Evolutionary conservation across 1,139 yeast genomes (phyloP).

Genomic region (Taphrina deformans): DNA sequence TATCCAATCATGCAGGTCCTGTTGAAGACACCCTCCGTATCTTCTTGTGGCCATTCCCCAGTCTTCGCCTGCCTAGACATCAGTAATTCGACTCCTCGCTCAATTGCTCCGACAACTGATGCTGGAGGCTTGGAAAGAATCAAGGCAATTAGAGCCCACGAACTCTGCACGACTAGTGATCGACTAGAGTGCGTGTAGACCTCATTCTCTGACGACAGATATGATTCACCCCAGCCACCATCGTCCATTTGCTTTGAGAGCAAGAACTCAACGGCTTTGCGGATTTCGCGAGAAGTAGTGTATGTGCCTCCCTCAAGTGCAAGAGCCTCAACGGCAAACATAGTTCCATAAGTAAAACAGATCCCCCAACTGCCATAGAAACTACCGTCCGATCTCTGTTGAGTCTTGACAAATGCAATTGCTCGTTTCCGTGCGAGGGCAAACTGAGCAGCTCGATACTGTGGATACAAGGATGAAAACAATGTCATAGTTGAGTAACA

Average conservation of each 20-base stretch:
- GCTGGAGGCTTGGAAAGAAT: slow-evolving; percentile 80
- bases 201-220: slow-evolving; percentile 50
- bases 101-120: slow-evolving; percentile 52
- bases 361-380: slow-evolving; percentile 99
- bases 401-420: slow-evolving; percentile 63
- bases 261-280: slow-evolving; percentile 80
- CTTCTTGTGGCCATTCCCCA: slow-evolving; percentile 87
- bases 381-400: slow-evolving; percentile 79
- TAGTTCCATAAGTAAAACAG: slow-evolving; percentile 91
- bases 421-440: slow-evolving; percentile 70
- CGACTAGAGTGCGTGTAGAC: slow-evolving; percentile 65
- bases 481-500: slow-evolving; percentile 83
- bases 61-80: slow-evolving; percentile 66
- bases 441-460: slow-evolving; percentile 67
- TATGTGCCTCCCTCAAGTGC: slow-evolving; percentile 67
- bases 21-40: slow-evolving; percentile 93
- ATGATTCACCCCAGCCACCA: slow-evolving; percentile 94
- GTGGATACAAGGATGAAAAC: slow-evolving; percentile 61
- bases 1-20: slow-evolving; percentile 87
- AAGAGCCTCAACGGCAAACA: slow-evolving; percentile 96
- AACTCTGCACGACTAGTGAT: slow-evolving; percentile 82
- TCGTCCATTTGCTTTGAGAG: slow-evolving; percentile 72
- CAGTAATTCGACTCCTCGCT: slow-evolving; percentile 58
- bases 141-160: slow-evolving; percentile 88
- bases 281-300: slow-evolving; percentile 60